Base-by-base conservation (phyloP, 306 rosid species). In the Prinsepia uniflora region DNA sequence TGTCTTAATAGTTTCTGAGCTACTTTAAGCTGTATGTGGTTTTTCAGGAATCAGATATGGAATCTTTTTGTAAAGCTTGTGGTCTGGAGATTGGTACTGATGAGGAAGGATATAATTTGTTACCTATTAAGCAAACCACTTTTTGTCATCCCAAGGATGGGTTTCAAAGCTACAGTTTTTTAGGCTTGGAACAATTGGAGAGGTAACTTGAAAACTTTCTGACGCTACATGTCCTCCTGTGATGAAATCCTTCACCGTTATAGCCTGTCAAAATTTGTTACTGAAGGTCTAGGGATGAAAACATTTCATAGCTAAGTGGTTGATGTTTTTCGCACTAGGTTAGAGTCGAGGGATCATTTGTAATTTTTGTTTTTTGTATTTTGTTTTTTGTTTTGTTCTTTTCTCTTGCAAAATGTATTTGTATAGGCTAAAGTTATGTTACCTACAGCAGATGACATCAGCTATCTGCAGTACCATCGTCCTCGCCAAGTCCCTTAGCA, bases 401-500 rank as follows among this genome's bases (percentile, higher is more conserved):
- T 30, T 30, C 36, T 30, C 4, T 30, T 30, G 36, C 36, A 30
- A 30, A 30, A 3, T 30, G 36, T 30, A 30, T 30, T 30, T 30
- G 36, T 30, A 3, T 30, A 30, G 36, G 3, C 36, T 30, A 30
- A 30, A 30, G 36, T 30, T 30, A 30, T 30, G 67, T 73, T 52
- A 81, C 92, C 80, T 87, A 93, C 98, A 72, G 98, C 98, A 67
- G 96, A 93, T 45, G 92, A 93, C 86, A 96, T 93, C 85, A 93
- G 74, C 76, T 88, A 73, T 90, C 88, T 18, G 88, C 88, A 67
- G 90, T 87, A 79, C 81, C 90, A 67, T 86, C 88, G 11, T 93
- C 91, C 87, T 85, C 97, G 55, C 98, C 96, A 77, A 93, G 90
- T 76, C 98, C 98, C 81, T 93, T 97, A 3, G 98, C 98, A 77